Base-by-base conservation (phyloP, 495 filamentous ascomycete genomes). In the Collariella sp. region DNA sequence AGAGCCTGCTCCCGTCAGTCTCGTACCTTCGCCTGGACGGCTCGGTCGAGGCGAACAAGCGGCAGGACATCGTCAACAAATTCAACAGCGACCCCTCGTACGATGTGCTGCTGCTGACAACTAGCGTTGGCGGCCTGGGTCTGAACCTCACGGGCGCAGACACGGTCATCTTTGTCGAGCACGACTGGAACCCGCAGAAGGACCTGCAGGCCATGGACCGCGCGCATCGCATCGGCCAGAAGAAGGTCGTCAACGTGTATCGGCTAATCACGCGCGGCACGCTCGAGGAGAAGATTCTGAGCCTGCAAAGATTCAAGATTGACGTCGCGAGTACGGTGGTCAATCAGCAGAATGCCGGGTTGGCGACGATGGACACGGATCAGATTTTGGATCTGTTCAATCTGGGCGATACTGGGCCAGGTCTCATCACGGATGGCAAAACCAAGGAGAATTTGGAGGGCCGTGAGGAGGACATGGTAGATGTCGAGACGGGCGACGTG, bases 171-270 rank as follows among this genome's bases (percentile, higher is more conserved):
- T 98, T 98, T 64, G 94, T 98, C 23, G 93, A 98, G 71, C 93
- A 98, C 69, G 93, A 98, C 69, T 98, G 93, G 93, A 98, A 98
- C 65, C 93, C 93, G 31, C 94, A 97, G 66, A 95, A 95, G 70
- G 93, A 98, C 71, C 80, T 98, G 60, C 93, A 98, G 68, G 93
- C 93, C 59, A 98, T 98, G 93, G 93, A 98, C 65, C 89, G 93
- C 44, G 93, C 94, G 10, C 93, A 98, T 73, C 84, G 93, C 61
- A 98, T 98, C 60, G 93, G 93, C 5, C 93, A 98, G 75, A 96
- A 96, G 84, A 96, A 96, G 76, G 91, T 96, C 18, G 93, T 98
- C 54, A 98, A 98, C 66, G 93, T 98, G n/a, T 98, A 97, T 68
- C 87, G 93, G 20, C 75, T 98, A 62, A 87, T 98, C 66, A 96